Conservation (phyloP, 2,329 filamentous ascomycete species). For the Fusarium agapanthi region DNA sequence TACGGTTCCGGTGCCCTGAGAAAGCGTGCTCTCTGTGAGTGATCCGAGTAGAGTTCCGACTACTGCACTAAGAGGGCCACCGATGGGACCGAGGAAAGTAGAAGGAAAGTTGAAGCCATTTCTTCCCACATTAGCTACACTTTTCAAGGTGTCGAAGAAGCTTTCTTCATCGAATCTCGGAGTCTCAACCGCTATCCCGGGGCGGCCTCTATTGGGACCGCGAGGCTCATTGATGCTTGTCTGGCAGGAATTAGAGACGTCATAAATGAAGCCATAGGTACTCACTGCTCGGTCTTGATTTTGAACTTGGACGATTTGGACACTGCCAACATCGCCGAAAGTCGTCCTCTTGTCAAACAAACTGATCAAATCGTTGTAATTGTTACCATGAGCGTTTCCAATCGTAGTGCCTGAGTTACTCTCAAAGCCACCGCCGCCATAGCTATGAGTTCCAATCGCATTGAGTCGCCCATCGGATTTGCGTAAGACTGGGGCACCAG, state of each 20-base stretch:
- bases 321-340: not conserved
- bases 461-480: not conserved
- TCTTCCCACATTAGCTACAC: slow-evolving; percentile 1
- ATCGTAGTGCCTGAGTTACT: slow-evolving; percentile 43
- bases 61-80: not conserved
- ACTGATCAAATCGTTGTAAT: slow-evolving; percentile 30
- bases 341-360: slow-evolving; percentile 2
- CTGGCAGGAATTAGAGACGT: not conserved
- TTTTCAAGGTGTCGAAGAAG: slow-evolving; percentile 36
- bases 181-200: not conserved
- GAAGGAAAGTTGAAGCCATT: not conserved
- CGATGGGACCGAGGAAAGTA: not conserved
- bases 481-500: slow-evolving; percentile 41
- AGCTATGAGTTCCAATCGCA: slow-evolving; percentile 44
- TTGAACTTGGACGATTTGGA: not conserved
- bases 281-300: not conserved
- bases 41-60: not conserved
- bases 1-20: not conserved
- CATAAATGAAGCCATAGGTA: not conserved
- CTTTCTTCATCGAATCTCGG: slow-evolving; percentile 11
- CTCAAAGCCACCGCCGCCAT: slow-evolving; percentile 31
- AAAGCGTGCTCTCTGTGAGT: not conserved
- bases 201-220: not conserved
- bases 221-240: not conserved
- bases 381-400: slow-evolving; percentile 28